These are phyloP conservation scores for Aspergillus ostianus DNA, from an alignment of 495 filamentous ascomycete species.

Conservation along the genomic window DNA sequence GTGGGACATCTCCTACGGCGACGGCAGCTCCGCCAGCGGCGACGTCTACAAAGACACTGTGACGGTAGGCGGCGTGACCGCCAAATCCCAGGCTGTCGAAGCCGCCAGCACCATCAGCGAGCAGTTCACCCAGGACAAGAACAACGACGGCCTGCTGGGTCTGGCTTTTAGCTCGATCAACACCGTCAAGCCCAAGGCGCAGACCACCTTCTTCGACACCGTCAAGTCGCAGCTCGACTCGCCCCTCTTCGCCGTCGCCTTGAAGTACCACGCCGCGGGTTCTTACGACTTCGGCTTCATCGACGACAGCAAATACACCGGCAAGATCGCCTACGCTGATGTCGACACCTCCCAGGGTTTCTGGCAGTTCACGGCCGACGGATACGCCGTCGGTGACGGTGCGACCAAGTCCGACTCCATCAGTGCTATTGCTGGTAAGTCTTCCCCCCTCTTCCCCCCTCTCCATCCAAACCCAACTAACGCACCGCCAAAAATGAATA, in stretches of 20 bases:
- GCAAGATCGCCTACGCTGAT: conserved; percentile 56
- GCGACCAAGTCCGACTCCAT: conserved; percentile 22
- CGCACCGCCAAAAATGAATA: neutral
- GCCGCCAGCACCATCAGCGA: conserved; percentile 59
- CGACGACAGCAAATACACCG: conserved; percentile 60
- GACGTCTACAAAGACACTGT: conserved; percentile 71
- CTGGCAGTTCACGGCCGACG: conserved; percentile 66
- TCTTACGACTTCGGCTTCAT: conserved; percentile 75
- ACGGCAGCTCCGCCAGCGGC: conserved; percentile 63
- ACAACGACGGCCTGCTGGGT: conserved; percentile 70
- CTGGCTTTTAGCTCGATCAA: conserved; percentile 71
- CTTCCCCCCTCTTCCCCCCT: neutral
- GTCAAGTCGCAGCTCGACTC: conserved; percentile 54
- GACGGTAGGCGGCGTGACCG: conserved; percentile 61
- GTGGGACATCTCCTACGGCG: conserved; percentile 73
- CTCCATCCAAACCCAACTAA: conserved; percentile 2
- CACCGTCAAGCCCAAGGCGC: conserved; percentile 57
- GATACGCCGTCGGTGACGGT: conserved; percentile 59
- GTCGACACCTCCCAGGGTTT: conserved; percentile 63
- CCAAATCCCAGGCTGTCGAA: conserved; percentile 66
- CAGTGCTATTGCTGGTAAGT: conserved; percentile 38
- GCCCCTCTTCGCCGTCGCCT: conserved; percentile 67
- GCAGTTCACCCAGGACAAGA: conserved; percentile 56
- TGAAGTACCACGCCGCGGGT: conserved; percentile 64
- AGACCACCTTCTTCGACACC: conserved; percentile 75